Evolutionary conservation across 1,284 basidiomycete genomes (phyloP).

Genomic region (Sanghuangporus baumii): DNA sequence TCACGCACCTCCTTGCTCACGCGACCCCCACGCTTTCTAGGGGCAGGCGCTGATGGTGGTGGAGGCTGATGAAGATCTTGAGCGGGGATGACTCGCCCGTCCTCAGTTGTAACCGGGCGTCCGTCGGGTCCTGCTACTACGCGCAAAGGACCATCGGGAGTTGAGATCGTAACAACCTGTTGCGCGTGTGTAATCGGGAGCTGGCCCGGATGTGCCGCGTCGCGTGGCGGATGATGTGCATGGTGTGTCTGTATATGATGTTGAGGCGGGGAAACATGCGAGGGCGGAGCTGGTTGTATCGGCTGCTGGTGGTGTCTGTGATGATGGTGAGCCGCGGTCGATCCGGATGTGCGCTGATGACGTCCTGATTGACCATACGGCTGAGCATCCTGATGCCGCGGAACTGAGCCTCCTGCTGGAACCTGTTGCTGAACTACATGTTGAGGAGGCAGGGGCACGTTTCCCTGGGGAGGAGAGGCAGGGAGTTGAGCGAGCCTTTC

Average conservation of each 20-base stretch:
- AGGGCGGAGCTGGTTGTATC: conserved; percentile 7
- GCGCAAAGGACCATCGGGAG: conserved; percentile 5
- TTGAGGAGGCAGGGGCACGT: conserved; percentile 23
- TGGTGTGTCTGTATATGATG: conserved; percentile 4
- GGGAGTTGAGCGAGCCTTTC: conserved; percentile 63
- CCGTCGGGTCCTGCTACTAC: conserved; percentile 16
- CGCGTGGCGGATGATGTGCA: conserved; percentile 2
- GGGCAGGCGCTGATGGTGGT: neutral
- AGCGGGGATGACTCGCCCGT: conserved; percentile 9
- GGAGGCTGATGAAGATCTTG: conserved; percentile 1
- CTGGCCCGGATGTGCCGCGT: conserved; percentile 11
- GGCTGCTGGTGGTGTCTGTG: conserved; percentile 6
- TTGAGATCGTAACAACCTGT: conserved; percentile 7
- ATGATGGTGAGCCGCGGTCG: conserved; percentile 5
- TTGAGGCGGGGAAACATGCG: conserved; percentile 6
- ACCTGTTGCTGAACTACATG: conserved; percentile 22
- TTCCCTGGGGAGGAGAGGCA: conserved; percentile 39
- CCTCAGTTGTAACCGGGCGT: conserved; percentile 7
- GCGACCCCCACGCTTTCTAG: conserved; percentile 7
- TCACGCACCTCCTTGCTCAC: conserved; percentile 4
- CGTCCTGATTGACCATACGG: neutral
- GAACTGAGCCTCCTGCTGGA: conserved; percentile 38
- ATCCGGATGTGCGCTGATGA: neutral
- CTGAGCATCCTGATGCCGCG: neutral
- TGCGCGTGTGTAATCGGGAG: conserved; percentile 12